These are phyloP conservation scores for Leccinum angustisporum DNA, from an alignment of 1,284 basidiomycete genomes.

Conservation along the genomic window DNA sequence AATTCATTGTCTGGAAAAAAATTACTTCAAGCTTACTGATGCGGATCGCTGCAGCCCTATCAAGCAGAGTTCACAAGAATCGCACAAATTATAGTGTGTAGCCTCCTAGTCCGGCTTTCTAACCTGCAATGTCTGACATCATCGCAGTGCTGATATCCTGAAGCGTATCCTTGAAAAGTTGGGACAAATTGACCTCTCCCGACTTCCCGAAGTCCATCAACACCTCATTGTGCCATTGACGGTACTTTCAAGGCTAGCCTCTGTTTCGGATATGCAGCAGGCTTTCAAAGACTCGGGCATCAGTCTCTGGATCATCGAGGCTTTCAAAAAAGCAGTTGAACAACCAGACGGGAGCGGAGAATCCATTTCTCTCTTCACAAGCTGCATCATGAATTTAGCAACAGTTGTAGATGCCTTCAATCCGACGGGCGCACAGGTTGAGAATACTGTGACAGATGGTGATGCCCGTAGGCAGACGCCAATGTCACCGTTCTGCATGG, in stretches of 20 bases:
- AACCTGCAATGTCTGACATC: neutral
- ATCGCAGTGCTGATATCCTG: neutral
- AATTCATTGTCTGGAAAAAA: neutral
- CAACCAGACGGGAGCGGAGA: neutral
- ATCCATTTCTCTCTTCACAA: conserved; percentile 3
- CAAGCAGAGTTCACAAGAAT: neutral
- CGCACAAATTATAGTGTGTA: neutral
- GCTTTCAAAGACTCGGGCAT: neutral
- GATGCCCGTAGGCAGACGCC: neutral
- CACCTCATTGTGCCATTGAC: conserved; percentile 8
- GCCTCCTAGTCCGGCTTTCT: neutral
- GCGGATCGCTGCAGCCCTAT: neutral
- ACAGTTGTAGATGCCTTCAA: conserved; percentile 1
- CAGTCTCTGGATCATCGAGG: conserved; percentile 1
- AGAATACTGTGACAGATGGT: neutral
- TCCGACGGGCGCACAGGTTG: neutral
- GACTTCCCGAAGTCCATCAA: neutral
- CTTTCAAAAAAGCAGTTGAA: neutral
- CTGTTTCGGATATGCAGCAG: neutral
- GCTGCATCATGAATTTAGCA: conserved; percentile 5
- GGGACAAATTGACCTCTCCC: neutral
- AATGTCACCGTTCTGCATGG: neutral
- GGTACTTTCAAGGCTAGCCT: conserved; percentile 6
- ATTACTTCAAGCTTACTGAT: neutral
- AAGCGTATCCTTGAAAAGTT: conserved; percentile 1